Percentiles rank a stretch among this genome's conserved stretches.
Conservation (phyloP, 371 early-diverging fungal species). For the Rhizopus delemar region DNA sequence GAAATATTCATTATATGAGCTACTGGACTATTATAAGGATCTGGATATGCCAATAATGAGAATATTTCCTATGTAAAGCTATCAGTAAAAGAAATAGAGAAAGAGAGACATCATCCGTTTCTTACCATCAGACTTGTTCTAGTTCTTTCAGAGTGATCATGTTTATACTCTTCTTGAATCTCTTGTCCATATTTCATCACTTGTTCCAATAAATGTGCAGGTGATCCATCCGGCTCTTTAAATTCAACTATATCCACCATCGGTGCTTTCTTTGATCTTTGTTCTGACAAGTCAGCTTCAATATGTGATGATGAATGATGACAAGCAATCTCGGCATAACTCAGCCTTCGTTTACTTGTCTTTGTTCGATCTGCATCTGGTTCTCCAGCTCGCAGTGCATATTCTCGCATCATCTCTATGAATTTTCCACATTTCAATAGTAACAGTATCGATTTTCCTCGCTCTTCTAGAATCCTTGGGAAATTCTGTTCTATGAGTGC, state of each 20-base stretch:
- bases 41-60: conserved; percentile 79
- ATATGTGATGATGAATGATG: conserved; percentile 24
- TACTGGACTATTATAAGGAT: conserved; percentile 59
- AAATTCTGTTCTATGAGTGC: conserved; percentile 60
- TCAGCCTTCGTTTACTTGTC: conserved; percentile 21
- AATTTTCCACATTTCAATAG: conserved; percentile 83
- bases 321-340: conserved; percentile 41
- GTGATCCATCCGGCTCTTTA: neutral
- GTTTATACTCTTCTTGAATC: conserved; percentile 68
- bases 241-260: conserved; percentile 16
- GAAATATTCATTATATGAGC: conserved; percentile 52
- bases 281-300: neutral
- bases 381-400: conserved; percentile 14
- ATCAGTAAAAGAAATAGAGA: neutral
- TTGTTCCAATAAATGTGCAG: conserved; percentile 25
- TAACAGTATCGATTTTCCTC: conserved; percentile 57
- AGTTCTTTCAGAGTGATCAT: conserved; percentile 38
- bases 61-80: conserved; percentile 48
- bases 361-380: conserved; percentile 16
- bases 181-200: conserved; percentile 74
- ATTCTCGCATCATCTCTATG: conserved; percentile 74
- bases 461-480: conserved; percentile 58
- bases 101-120: neutral
- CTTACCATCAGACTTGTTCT: conserved; percentile 31
- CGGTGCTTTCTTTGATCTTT: neutral